phyloP scores from a whole-genome alignment of 768 basidiomycete species.

The Russula sp. region DNA sequence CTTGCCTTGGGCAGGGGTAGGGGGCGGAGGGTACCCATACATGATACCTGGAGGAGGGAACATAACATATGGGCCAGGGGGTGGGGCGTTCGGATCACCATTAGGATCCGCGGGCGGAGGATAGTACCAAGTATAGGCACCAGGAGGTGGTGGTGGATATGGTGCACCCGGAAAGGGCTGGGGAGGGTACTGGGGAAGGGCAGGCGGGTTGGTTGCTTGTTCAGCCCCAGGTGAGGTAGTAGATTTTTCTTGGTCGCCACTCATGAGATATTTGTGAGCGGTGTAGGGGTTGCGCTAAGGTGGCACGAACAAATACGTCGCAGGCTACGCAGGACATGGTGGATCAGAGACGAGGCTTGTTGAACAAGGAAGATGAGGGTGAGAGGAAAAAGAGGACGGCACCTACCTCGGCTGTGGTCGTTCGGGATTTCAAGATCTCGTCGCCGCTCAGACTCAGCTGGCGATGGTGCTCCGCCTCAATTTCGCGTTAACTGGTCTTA shows the following conservation, averaged over 20 bases:
- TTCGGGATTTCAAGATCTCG: conserved; percentile 33
- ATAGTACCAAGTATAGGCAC: conserved; percentile 30
- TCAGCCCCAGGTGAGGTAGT: conserved; percentile 13
- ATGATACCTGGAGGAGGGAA: conserved; percentile 29
- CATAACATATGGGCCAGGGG: conserved; percentile 27
- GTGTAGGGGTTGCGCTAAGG: background rate
- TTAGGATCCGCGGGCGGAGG: conserved; percentile 28
- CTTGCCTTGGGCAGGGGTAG: conserved; percentile 28
- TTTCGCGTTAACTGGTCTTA: conserved; percentile 6
- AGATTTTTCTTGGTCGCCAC: conserved; percentile 28
- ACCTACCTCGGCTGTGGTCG: conserved; percentile 27
- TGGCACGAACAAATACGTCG: background rate
- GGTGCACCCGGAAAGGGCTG: conserved; percentile 23
- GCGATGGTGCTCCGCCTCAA: conserved; percentile 30
- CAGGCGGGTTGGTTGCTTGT: conserved; percentile 20
- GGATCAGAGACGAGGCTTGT: background rate
- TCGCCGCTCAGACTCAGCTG: conserved; percentile 32
- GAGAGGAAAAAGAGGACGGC: conserved; percentile 1
- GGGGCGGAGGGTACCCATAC: conserved; percentile 33
- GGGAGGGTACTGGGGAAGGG: conserved; percentile 27
- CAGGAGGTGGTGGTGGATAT: conserved; percentile 28
- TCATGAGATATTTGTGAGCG: conserved; percentile 20
- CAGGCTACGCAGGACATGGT: conserved; percentile 1
- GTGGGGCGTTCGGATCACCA: conserved; percentile 24
- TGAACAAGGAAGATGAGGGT: background rate